Conservation (phyloP, 306 rosid species). For the Casuarina equisetifolia region DNA sequence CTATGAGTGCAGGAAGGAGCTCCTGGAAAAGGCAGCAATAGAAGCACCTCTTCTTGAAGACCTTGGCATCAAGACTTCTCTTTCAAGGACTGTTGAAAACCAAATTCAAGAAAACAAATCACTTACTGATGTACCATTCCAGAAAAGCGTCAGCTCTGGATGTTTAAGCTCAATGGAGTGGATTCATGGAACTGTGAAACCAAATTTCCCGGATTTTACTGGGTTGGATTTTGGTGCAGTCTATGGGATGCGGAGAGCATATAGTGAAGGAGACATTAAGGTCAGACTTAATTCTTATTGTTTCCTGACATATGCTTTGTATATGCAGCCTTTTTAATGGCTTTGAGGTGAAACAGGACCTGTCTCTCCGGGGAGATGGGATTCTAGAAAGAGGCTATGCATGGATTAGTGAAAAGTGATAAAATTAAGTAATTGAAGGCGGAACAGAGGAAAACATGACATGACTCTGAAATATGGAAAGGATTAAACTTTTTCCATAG, state of each 20-base stretch:
- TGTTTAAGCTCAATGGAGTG: slow-evolving; percentile 79
- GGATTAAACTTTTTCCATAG: no score
- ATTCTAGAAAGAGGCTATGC: neutral
- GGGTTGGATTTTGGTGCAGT: slow-evolving; percentile 64
- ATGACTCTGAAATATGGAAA: no score
- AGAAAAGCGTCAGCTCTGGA: slow-evolving; percentile 67
- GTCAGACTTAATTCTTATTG: slow-evolving; percentile 40
- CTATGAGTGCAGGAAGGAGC: slow-evolving; percentile 78
- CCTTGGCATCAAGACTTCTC: slow-evolving; percentile 65
- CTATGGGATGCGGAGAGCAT: slow-evolving; percentile 84
- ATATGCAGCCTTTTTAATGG: neutral
- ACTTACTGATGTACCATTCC: slow-evolving; percentile 47
- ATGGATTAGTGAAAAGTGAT: neutral
- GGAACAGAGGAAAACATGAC: neutral
- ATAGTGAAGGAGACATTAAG: slow-evolving; percentile 96
- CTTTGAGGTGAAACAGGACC: neutral
- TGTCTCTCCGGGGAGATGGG: neutral
- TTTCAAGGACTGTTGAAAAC: slow-evolving; percentile 45
- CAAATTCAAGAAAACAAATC: slow-evolving; percentile 56
- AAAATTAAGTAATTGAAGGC: neutral
- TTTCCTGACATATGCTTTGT: slow-evolving; percentile 13
- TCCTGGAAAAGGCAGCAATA: slow-evolving; percentile 65
- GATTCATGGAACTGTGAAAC: slow-evolving; percentile 63
- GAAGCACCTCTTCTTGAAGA: slow-evolving; percentile 56
- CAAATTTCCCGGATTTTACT: slow-evolving; percentile 61